A percentile compares a stretch with the other conserved stretches of the same genome.
Conservation (phyloP, 352 stramenopile genomes). For the Paralagenidium karlingii region DNA sequence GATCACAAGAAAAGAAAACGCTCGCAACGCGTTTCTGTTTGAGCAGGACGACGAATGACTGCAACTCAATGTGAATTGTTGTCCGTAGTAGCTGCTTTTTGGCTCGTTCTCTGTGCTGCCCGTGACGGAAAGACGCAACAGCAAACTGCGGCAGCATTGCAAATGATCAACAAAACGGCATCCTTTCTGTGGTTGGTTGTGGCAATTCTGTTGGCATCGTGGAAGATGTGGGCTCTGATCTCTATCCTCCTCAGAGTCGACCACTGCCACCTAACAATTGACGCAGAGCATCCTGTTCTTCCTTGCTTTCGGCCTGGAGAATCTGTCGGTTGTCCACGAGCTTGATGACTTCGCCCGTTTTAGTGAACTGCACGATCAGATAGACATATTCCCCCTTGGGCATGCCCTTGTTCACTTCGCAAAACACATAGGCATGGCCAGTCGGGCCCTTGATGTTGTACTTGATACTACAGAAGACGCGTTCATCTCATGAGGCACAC, state of each 20-base stretch:
- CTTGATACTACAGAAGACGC: conserved; percentile 54
- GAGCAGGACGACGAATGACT: no score
- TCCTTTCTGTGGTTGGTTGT: no score
- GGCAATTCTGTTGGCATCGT: no score
- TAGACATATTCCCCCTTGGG: conserved; percentile 93
- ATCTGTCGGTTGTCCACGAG: conserved; percentile 89
- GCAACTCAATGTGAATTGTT: no score
- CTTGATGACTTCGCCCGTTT: conserved; percentile 83
- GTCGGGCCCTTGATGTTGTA: conserved; percentile 92
- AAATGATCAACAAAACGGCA: conserved; percentile 1
- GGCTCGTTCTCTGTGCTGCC: no score
- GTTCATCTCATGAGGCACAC: not conserved
- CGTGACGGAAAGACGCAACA: not conserved
- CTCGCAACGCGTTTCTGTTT: conserved; percentile 55
- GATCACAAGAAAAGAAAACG: conserved; percentile 31
- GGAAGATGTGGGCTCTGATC: no score
- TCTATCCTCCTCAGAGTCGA: no score
- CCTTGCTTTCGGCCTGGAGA: conserved; percentile 50
- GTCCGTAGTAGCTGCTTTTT: not conserved
- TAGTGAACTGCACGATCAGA: conserved; percentile 90
- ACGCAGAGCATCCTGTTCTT: conserved; percentile 66
- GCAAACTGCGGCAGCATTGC: not conserved
- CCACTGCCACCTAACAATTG: conserved; percentile 36
- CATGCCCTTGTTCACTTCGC: conserved; percentile 87
- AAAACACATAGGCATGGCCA: conserved; percentile 85